phyloP scores from a whole-genome alignment of 768 basidiomycete species.

The Termitomyces sp. region DNA sequence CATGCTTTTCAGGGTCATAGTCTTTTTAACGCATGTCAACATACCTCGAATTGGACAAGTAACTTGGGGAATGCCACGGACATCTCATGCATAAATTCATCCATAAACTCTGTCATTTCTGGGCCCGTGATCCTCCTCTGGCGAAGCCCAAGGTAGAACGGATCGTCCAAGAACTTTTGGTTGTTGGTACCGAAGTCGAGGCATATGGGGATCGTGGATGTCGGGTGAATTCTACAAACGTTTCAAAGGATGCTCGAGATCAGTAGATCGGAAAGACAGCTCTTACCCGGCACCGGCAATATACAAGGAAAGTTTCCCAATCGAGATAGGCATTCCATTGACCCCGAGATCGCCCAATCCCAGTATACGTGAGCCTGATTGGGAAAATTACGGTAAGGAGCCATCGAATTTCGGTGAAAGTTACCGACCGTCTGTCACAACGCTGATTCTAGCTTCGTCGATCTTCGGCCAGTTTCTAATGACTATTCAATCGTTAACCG shows the following conservation, averaged over 20 bases:
- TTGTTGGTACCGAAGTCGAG: constrained; percentile 91
- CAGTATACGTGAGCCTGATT: constrained; percentile 74
- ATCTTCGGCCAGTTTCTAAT: constrained; percentile 67
- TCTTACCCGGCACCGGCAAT: constrained; percentile 82
- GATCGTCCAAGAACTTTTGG: constrained; percentile 72
- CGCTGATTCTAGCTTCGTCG: constrained; percentile 78
- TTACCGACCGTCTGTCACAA: constrained; percentile 81
- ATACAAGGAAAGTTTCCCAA: constrained; percentile 91
- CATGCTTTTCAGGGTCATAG: not conserved
- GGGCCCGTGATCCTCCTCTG: constrained; percentile 57
- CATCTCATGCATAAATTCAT: constrained; percentile 90
- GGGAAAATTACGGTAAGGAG: constrained; percentile 8
- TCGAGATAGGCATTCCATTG: constrained; percentile 83
- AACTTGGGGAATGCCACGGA: constrained; percentile 67
- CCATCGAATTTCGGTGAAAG: not conserved
- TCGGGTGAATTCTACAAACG: constrained; percentile 57
- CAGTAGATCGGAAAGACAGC: not conserved
- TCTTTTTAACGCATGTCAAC: constrained; percentile 5
- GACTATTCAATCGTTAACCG: constrained; percentile 27
- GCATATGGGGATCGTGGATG: constrained; percentile 76
- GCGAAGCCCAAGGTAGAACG: constrained; percentile 83
- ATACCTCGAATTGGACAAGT: constrained; percentile 79
- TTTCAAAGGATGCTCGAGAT: not conserved
- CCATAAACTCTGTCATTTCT: constrained; percentile 81
- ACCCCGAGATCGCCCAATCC: constrained; percentile 82